Conservation (phyloP, 805 yeast genomes). For the Saitoella complicata region DNA sequence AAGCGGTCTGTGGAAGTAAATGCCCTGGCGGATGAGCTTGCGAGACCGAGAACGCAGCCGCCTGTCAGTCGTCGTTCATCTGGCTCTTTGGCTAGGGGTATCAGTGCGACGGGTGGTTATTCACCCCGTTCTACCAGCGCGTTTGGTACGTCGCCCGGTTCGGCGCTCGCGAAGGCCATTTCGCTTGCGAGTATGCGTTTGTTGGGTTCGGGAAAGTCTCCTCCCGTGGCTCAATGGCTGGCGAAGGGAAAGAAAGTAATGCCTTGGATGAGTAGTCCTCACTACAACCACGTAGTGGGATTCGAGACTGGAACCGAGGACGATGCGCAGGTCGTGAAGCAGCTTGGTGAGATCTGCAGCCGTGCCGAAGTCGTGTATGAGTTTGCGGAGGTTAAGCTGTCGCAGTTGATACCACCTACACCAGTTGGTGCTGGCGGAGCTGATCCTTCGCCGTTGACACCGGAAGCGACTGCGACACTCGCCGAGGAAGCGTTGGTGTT, state of each 20-base stretch:
- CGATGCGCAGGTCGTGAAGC: too few species aligned
- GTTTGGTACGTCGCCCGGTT: background rate
- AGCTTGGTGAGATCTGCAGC: too few species aligned
- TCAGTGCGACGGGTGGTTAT: background rate
- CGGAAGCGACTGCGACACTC: constrained; percentile 27
- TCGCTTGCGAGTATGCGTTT: constrained; percentile 76
- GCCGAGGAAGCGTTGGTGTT: constrained; percentile 78
- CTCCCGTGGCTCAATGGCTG: background rate
- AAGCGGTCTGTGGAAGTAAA: constrained; percentile 90
- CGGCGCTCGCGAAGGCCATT: constrained; percentile 70
- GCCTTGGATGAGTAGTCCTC: constrained; percentile 10
- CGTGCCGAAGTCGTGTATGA: constrained; percentile 42
- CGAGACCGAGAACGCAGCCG: constrained; percentile 16
- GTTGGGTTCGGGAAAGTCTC: constrained; percentile 35
- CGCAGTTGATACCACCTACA: constrained; percentile 67
- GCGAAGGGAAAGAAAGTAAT: background rate
- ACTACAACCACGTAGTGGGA: constrained; percentile 45
- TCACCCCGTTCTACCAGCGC: background rate
- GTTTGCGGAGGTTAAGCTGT: constrained; percentile 80
- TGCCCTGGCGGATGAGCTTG: constrained; percentile 86
- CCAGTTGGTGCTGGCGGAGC: constrained; percentile 12
- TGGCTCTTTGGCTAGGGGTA: background rate
- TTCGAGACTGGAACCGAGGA: constrained; percentile 60
- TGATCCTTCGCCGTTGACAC: constrained; percentile 17
- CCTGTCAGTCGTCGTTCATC: background rate